phyloP scores from a whole-genome alignment of 176 grass and related monocot genomes.

The Tuctoria greenei region DNA sequence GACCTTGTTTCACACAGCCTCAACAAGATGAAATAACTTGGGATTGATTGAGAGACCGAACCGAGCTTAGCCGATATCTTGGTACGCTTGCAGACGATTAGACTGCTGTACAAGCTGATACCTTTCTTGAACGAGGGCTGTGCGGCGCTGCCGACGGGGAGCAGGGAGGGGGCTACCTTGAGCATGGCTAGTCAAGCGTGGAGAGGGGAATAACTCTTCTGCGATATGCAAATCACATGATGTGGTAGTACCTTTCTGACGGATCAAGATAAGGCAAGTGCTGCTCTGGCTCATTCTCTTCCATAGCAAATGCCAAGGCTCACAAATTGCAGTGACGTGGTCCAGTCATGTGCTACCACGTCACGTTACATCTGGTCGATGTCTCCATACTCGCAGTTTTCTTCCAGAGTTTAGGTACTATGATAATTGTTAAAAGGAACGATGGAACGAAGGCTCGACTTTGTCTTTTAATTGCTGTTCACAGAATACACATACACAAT shows the following conservation, averaged over 20 bases:
- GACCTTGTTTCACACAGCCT: constrained; percentile 8
- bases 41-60: background rate
- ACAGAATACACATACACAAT: no score
- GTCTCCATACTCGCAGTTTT: no score
- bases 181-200: constrained; percentile 38
- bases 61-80: constrained; percentile 54
- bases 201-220: constrained; percentile 28
- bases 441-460: no score
- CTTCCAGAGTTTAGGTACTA: no score
- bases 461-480: no score
- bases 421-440: no score
- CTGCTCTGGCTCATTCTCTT: constrained; percentile 31
- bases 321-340: constrained; percentile 24
- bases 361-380: no score
- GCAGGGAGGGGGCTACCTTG: constrained; percentile 37
- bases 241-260: background rate
- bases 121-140: constrained; percentile 1
- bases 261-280: constrained; percentile 42
- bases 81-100: constrained; percentile 27
- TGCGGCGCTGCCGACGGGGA: constrained; percentile 11
- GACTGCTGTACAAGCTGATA: background rate
- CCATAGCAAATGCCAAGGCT: constrained; percentile 26
- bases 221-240: constrained; percentile 20
- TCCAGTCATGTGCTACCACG: background rate
- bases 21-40: background rate